Conservation (phyloP, 2,329 filamentous ascomycete species). For the Fusarium citri region DNA sequence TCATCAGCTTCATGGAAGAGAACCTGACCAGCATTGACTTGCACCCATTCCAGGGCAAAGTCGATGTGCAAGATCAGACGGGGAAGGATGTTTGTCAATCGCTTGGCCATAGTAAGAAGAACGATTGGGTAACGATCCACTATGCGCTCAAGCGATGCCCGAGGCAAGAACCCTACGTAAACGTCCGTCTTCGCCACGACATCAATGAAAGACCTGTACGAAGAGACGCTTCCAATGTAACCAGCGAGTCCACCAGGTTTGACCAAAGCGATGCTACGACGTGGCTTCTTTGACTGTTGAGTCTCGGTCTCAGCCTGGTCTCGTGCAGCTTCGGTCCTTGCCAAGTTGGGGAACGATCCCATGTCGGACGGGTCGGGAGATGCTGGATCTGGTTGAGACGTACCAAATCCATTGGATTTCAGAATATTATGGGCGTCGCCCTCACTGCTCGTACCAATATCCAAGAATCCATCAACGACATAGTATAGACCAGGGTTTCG, state of each 20-base stretch:
- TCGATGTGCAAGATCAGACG: constrained; percentile 95
- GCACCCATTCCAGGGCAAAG: constrained; percentile 98
- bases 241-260: constrained; percentile 95
- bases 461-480: constrained; percentile 95
- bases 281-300: constrained; percentile 61
- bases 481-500: constrained; percentile 98
- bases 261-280: constrained; percentile 85
- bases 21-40: constrained; percentile 93
- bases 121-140: constrained; percentile 94
- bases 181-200: constrained; percentile 98
- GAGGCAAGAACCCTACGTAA: constrained; percentile 93
- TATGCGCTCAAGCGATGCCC: constrained; percentile 86
- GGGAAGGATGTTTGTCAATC: constrained; percentile 88
- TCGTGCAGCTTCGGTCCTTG: constrained; percentile 45
- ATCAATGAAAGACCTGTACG: constrained; percentile 95
- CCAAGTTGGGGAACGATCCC: constrained; percentile 47
- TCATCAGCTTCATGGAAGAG: constrained; percentile 95
- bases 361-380: constrained; percentile 40
- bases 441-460: constrained; percentile 80
- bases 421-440: constrained; percentile 51
- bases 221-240: constrained; percentile 93
- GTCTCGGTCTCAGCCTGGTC: constrained; percentile 50
- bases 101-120: constrained; percentile 93
- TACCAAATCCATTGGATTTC: constrained; percentile 44
- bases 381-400: constrained; percentile 33